Base-by-base conservation (phyloP, 495 filamentous ascomycete species). In the Bacidia rubella region DNA sequence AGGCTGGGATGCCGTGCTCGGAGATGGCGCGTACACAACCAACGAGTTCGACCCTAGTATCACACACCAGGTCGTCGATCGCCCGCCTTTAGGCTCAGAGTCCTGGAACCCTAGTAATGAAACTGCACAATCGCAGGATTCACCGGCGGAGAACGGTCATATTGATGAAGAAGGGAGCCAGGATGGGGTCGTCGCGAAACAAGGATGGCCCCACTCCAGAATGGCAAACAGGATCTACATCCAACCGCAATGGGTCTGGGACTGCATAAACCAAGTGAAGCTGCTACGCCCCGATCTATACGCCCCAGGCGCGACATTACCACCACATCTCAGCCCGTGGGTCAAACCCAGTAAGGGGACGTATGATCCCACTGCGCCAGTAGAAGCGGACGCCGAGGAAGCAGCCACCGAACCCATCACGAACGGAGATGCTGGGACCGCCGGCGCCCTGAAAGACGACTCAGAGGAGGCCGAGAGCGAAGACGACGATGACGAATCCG, bases 201-300 rank as follows among this genome's bases (percentile, higher is more conserved):
- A 27, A 85, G 23, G 86, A 85, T 22, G 20, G 15, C 20, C 20
- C 25, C 25, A 24, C 19, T 39, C 85, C 85, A 77, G 90, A 29
- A 81, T 96, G 54, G 89, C 90, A 7, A 90, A 89, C 22, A 74
- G 92, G 45, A 89, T 82, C 43, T 97, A 97, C 58, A 66, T 98
- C 46, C 92, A 98, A 68, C 92, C 92, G 20, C 92, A 98, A 63
- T 98, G 94, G 88, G 78, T 98, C 12, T 98, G 92, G 92, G 92
- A 98, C 57, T 87, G 85, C 62, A 69, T 96, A 58, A 98, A 98
- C 66, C 81, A 85, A 23, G 86, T 86, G 39, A 86, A 86, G 65
- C 69, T 98, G 35, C 82, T 96, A 56, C 75, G 85, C 35, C 81
- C 90, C 11, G 87, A 95, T 63, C 71, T 92, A 1, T 98, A 98